Base-by-base conservation (phyloP, 306 rosid genomes). In the Cyamopsis tetragonoloba region DNA sequence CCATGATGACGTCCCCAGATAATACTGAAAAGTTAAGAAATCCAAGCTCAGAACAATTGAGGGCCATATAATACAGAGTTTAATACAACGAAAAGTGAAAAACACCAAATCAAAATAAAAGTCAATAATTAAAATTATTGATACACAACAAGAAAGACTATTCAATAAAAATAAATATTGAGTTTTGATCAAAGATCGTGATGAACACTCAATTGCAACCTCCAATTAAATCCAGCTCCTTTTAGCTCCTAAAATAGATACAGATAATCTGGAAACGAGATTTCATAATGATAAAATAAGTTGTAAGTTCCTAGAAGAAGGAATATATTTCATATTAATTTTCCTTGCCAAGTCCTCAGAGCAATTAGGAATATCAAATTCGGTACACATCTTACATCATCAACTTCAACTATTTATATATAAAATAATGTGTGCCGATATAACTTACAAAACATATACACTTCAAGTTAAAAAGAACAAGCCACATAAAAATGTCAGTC, bases 381-480 rank as follows among this genome's bases (percentile, higher is more conserved):
- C 32, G 26, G 39, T 34, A 44, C 62, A 46, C 79, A 68, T 62
- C 65, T 79, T 75, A 76, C 68, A 68, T 75, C 84, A 76, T 75
- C 34, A 79, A 75, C 84, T 79, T 75, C 34, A 79, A 75, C 84
- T 79, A 56, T 77, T 66, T 64, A 79, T 74, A 83, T 62, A 82
- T 82, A 62, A 80, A 75, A 80, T 17, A 62, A 74, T 80, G 73
- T 68, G 84, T 75, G 78, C 84, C 62, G 66, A 78, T 74, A 62
- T 75, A 83, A 72, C 85, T 87, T 87, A 82, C 88, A 87, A 77
- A 82, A 82, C 88, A 92, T 89, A 85, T 92, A 89, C 96, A 92
- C 71, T 85, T 88, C 81, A 78, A 79, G 74, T 72, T 53, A 76
- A 51, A 77, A 76, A n/a, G n/a, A n/a, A 72, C 84, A 83, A 83